Evolutionary conservation across 1,284 basidiomycete species (phyloP).

Genomic region (Puccinia polysora): DNA sequence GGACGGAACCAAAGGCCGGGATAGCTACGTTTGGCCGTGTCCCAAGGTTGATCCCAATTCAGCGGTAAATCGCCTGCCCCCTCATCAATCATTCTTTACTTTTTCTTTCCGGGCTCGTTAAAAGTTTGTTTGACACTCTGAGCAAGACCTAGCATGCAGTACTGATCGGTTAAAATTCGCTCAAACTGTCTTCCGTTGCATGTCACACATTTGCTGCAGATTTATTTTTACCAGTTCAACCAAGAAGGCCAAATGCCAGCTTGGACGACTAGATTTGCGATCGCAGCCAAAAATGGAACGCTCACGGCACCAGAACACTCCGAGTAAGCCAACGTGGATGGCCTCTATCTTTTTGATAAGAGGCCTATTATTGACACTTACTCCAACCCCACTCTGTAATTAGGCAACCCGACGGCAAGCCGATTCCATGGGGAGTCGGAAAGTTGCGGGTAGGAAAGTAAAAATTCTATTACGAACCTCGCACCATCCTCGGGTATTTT

Average conservation of each 20-base stretch:
- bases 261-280: slow-evolving; percentile 78
- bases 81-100: slow-evolving; percentile 18
- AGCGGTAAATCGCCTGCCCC: slow-evolving; percentile 58
- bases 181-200: no score
- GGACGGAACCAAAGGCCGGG: slow-evolving; percentile 59
- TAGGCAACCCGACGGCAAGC: slow-evolving; percentile 60
- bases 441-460: no score
- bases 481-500: no score
- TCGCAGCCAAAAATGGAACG: slow-evolving; percentile 60
- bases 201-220: no score
- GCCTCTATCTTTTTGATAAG: not conserved
- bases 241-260: slow-evolving; percentile 53
- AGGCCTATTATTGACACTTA: not conserved
- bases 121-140: no score
- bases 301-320: slow-evolving; percentile 55
- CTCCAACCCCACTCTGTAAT: slow-evolving; percentile 46
- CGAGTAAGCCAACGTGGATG: not conserved
- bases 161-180: slow-evolving; percentile 5
- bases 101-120: no score
- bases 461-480: no score
- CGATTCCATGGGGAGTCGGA: slow-evolving; percentile 69
- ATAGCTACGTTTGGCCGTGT: slow-evolving; percentile 61
- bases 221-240: slow-evolving; percentile 51
- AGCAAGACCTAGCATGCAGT: slow-evolving; percentile 11
- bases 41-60: slow-evolving; percentile 68